Evolutionary conservation across 495 filamentous ascomycete genomes (phyloP).

Genomic region (Penicillium ochrochloron): DNA sequence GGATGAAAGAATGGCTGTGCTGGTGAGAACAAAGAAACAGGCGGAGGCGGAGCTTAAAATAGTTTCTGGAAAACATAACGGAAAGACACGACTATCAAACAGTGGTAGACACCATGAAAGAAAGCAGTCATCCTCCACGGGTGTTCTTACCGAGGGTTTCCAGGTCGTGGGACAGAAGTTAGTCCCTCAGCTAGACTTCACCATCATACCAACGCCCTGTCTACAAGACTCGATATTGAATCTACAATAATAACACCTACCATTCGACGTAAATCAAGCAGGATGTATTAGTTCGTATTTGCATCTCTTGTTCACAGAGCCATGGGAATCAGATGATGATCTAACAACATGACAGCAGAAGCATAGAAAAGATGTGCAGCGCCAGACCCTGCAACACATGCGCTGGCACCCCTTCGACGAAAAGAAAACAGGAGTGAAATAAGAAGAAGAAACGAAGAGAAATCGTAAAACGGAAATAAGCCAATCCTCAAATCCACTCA

Average conservation of each 20-base stretch:
- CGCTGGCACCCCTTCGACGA: conserved; percentile 4
- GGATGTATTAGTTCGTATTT: conserved; percentile 33
- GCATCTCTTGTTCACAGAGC: conserved; percentile 27
- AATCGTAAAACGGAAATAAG: background rate
- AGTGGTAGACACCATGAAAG: background rate
- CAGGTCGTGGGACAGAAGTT: background rate
- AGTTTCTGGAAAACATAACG: background rate
- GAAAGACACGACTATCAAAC: background rate
- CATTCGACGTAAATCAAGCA: background rate
- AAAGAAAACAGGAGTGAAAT: background rate
- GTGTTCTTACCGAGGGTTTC: background rate
- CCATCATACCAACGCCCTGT: background rate
- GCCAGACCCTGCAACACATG: conserved; percentile 9
- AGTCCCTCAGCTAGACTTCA: background rate
- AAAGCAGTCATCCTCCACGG: background rate
- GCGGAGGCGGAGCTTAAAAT: conserved; percentile 2
- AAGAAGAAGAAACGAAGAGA: conserved; percentile 4
- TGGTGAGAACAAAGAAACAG: conserved; percentile 5
- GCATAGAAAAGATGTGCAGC: conserved; percentile 6
- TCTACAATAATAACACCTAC: background rate
- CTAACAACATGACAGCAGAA: conserved; percentile 19
- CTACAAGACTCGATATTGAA: too few relatives aligned
- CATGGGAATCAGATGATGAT: conserved; percentile 23
- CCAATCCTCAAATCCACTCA: conserved; percentile 13
- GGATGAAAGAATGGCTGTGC: conserved; percentile 3